Base-by-base conservation (phyloP, 176 grass and related monocot species). In the Urochloa ruziziensis region DNA sequence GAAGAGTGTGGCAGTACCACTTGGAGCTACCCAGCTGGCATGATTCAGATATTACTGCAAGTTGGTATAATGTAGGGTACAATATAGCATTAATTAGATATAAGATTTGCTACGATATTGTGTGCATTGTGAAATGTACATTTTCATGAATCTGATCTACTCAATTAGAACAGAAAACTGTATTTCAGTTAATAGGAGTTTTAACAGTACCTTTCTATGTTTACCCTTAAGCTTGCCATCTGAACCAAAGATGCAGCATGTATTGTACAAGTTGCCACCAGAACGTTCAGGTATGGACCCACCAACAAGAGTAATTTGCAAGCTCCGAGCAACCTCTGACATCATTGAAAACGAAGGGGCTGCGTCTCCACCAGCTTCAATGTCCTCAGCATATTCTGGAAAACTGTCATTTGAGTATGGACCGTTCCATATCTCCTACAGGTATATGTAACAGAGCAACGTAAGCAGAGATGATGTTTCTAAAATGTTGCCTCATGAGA, bases 371-470 rank as follows among this genome's bases (percentile, higher is more conserved):
- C 96, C 93, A 36, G 92, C 84, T 92, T 96, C 96, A 79, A 99
- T 90, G 84, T 94, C 93, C 81, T 99, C 96, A 3, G 96, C 96
- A 1, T 92, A 99, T 21, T 92, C 60, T 16, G 97, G 91, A 86
- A 99, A 99, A 63, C 93, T 96, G 56, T 99, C 97, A 86, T 95
- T 82, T 75, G 93, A 93, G 70, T 99, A 99, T 11, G 97, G 97
- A 60, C 89, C 84, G 37, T 99, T 99, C 97, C 93, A 99, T 80
- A 99, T 90, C 83, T 99, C 97, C 97, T 99, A 92, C 56, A 80
- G 48, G 69, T 12, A 83, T 74, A 72, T 72, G 65, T 36, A 71
- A 68, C 67, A 44, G 69, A 61, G 18, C 12, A 53, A 27, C 19
- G 14, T 15, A 70, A 64, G 37, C 32, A 34, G 12, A 21, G 0